phyloP scores from a whole-genome alignment of 2,329 filamentous ascomycete species.

The Verticillium nonalfalfae region DNA sequence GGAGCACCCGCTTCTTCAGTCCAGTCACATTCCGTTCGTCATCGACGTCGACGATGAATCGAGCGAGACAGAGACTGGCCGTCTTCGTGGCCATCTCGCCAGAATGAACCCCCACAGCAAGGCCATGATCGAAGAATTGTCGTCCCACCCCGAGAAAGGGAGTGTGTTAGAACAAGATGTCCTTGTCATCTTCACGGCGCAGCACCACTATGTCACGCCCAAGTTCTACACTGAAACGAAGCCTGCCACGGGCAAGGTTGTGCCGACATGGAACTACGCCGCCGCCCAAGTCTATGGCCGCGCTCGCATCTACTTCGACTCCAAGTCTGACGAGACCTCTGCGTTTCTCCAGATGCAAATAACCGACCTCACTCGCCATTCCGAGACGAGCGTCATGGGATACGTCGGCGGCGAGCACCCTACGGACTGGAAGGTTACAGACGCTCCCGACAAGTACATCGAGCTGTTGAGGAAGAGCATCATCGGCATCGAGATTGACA shows the following conservation, averaged over 20 bases:
- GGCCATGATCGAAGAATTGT: constrained; percentile 44
- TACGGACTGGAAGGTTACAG: constrained; percentile 46
- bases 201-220: constrained; percentile 61
- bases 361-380: constrained; percentile 40
- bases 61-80: constrained; percentile 31
- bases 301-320: constrained; percentile 46
- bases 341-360: constrained; percentile 46
- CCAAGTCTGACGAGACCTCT: constrained; percentile 34
- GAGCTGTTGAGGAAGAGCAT: constrained; percentile 52
- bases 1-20: constrained; percentile 41
- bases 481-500: constrained; percentile 53
- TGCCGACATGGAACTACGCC: constrained; percentile 66
- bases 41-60: constrained; percentile 40
- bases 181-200: constrained; percentile 55
- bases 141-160: constrained; percentile 6
- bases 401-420: constrained; percentile 31
- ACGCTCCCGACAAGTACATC: constrained; percentile 51
- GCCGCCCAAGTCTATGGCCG: constrained; percentile 58
- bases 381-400: constrained; percentile 51
- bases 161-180: constrained; percentile 46
- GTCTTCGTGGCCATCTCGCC: constrained; percentile 56
- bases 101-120: constrained; percentile 58
- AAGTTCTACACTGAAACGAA: constrained; percentile 64
- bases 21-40: constrained; percentile 55
- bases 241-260: constrained; percentile 57